A percentile compares a stretch with the other conserved stretches of the same genome.
Evolutionary conservation across 75 land plant species (phyloP).

Genomic region (Gnetum montanum): DNA sequence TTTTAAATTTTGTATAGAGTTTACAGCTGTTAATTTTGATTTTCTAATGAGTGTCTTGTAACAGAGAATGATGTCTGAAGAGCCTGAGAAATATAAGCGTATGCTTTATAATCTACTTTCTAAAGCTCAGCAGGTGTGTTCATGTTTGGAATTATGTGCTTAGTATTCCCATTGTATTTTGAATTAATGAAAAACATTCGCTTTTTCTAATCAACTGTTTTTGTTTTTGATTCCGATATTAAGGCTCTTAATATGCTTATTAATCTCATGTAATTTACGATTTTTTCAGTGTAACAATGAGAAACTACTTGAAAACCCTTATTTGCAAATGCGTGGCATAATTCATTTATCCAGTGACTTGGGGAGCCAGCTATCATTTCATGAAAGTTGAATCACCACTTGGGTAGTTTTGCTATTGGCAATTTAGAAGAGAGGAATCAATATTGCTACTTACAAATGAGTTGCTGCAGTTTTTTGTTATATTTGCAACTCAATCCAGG

Average conservation of each 20-base stretch:
- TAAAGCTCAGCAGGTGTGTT: constrained; percentile 86
- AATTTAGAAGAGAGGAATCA: background rate
- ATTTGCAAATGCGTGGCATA: constrained; percentile 97
- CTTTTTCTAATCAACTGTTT: background rate
- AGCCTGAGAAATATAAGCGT: constrained; percentile 85
- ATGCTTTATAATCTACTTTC: constrained; percentile 88
- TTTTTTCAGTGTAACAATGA: constrained; percentile 84
- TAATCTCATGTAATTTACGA: background rate
- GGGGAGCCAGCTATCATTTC: constrained; percentile 24
- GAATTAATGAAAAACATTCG: background rate
- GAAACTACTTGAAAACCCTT: constrained; percentile 94
- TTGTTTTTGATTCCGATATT: background rate
- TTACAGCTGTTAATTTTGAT: background rate
- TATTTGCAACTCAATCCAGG: background rate
- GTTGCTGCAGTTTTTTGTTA: constrained; percentile 3
- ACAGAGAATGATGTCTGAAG: constrained; percentile 98
- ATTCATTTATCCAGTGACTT: constrained; percentile 73
- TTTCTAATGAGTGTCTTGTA: constrained; percentile 1
- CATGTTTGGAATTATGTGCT: background rate
- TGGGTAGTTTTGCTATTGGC: background rate
- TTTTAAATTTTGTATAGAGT: background rate
- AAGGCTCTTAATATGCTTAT: background rate
- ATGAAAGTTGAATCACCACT: constrained; percentile 5
- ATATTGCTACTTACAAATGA: background rate
- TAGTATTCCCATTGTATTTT: background rate